A percentile compares a stretch with the other conserved stretches of the same genome.
phyloP scores from a whole-genome alignment of 2,329 filamentous ascomycete species.

The Claviceps paspali region DNA sequence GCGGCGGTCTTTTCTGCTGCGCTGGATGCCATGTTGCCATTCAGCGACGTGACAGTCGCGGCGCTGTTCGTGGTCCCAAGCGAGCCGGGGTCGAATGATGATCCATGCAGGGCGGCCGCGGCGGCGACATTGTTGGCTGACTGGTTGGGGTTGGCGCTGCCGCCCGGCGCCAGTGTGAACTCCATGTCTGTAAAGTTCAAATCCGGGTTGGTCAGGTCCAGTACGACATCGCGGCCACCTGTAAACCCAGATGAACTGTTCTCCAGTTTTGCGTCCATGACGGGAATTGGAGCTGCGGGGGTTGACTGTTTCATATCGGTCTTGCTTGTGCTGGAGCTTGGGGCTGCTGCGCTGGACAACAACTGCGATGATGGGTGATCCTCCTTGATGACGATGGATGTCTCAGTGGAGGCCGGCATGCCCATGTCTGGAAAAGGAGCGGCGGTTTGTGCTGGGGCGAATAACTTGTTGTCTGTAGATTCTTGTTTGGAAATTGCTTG shows the following conservation, averaged over 20 bases:
- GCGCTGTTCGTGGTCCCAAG: slow-evolving; percentile 23
- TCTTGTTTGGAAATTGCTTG: slow-evolving; percentile 14
- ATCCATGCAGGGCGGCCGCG: slow-evolving; percentile 15
- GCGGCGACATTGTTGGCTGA: slow-evolving; percentile 3
- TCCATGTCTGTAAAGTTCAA: slow-evolving; percentile 42
- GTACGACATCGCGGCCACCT: slow-evolving; percentile 6
- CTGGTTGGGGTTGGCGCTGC: slow-evolving; percentile 15
- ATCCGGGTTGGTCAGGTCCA: slow-evolving; percentile 17
- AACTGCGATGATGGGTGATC: slow-evolving; percentile 7
- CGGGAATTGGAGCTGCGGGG: slow-evolving; percentile 14
- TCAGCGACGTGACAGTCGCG: slow-evolving; percentile 14
- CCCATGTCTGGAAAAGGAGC: slow-evolving; percentile 44
- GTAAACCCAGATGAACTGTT: slow-evolving; percentile 11
- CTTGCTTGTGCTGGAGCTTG: slow-evolving; percentile 8
- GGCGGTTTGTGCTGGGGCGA: slow-evolving; percentile 18
- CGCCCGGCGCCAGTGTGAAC: slow-evolving; percentile 34
- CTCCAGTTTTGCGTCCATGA: slow-evolving; percentile 13
- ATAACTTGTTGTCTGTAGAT: slow-evolving; percentile 19
- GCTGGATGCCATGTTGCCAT: slow-evolving; percentile 16
- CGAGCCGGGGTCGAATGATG: slow-evolving; percentile 29
- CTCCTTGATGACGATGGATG: slow-evolving; percentile 10
- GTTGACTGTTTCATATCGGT: slow-evolving; percentile 12
- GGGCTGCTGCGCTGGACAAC: background rate
- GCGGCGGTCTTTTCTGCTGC: slow-evolving; percentile 7
- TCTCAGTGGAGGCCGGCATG: slow-evolving; percentile 8